Percentiles rank a stretch among this genome's conserved stretches.
Conservation (phyloP, 2,329 filamentous ascomycete genomes). For the Exutisphaerella laricina region DNA sequence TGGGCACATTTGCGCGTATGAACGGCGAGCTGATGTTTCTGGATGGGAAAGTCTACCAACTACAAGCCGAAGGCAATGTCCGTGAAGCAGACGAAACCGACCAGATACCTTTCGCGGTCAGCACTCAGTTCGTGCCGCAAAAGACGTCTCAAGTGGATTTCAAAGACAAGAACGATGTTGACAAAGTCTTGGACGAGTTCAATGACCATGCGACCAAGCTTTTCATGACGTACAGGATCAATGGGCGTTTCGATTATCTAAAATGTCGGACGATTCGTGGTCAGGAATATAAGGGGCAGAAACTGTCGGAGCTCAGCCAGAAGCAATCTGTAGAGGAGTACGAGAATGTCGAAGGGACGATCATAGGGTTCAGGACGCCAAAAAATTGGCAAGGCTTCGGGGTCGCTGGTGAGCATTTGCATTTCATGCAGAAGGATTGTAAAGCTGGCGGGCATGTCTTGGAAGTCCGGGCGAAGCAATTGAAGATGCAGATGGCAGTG, state of each 20-base stretch:
- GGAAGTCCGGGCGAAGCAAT: constrained; percentile 33
- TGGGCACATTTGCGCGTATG: constrained; percentile 44
- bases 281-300: constrained; percentile 31
- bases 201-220: constrained; percentile 28
- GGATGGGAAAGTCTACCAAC: constrained; percentile 39
- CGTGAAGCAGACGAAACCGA: constrained; percentile 31
- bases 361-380: constrained; percentile 42
- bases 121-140: constrained; percentile 30
- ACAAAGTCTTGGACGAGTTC: constrained; percentile 25
- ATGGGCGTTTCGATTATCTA: constrained; percentile 27
- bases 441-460: constrained; percentile 39
- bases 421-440: constrained; percentile 37
- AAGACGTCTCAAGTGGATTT: constrained; percentile 23
- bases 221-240: constrained; percentile 33
- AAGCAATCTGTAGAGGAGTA: constrained; percentile 39
- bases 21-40: constrained; percentile 43
- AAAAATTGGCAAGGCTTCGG: constrained; percentile 36
- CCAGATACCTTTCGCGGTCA: constrained; percentile 38
- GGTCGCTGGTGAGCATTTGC: constrained; percentile 40
- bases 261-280: constrained; percentile 32
- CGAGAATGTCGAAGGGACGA: constrained; percentile 34
- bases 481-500: constrained; percentile 36
- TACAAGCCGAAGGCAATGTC: constrained; percentile 36
- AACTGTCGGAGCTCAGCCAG: constrained; percentile 35
- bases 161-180: constrained; percentile 25